Conservation (phyloP, 2,329 filamentous ascomycete genomes). For the Claviceps arundinis region DNA sequence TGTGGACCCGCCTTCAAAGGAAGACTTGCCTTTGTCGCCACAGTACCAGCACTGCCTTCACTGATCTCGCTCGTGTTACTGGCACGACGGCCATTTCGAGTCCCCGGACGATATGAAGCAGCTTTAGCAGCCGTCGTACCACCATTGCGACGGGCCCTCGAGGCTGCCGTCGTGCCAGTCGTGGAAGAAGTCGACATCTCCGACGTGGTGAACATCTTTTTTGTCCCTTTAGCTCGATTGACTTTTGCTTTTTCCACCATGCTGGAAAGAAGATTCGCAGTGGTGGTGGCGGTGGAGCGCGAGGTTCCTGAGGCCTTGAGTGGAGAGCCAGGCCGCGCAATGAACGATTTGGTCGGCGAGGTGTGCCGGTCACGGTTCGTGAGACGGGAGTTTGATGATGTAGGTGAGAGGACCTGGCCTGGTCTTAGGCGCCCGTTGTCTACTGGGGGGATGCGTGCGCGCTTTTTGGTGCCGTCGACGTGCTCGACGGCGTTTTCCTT, state of each 20-base stretch:
- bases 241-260: constrained; percentile 50
- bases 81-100: constrained; percentile 36
- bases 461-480: constrained; percentile 59
- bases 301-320: constrained; percentile 36
- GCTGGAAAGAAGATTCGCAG: constrained; percentile 35
- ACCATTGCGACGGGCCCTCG: constrained; percentile 22
- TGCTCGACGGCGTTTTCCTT: constrained; percentile 60
- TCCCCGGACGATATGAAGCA: constrained; percentile 23
- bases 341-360: constrained; percentile 43
- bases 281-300: constrained; percentile 28
- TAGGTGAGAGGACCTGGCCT: constrained; percentile 62
- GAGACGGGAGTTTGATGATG: constrained; percentile 66
- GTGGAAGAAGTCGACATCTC: constrained; percentile 28
- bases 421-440: constrained; percentile 26
- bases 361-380: constrained; percentile 31
- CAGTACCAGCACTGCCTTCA: constrained; percentile 50
- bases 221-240: constrained; percentile 33
- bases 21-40: constrained; percentile 41
- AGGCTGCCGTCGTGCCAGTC: constrained; percentile 18
- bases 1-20: constrained; percentile 19
- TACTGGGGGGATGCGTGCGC: constrained; percentile 30
- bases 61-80: constrained; percentile 52
- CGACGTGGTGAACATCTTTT: constrained; percentile 33
- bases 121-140: constrained; percentile 21
- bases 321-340: constrained; percentile 47